Conservation (phyloP, 257 asterid genomes). For the Jacaranda copaia region DNA sequence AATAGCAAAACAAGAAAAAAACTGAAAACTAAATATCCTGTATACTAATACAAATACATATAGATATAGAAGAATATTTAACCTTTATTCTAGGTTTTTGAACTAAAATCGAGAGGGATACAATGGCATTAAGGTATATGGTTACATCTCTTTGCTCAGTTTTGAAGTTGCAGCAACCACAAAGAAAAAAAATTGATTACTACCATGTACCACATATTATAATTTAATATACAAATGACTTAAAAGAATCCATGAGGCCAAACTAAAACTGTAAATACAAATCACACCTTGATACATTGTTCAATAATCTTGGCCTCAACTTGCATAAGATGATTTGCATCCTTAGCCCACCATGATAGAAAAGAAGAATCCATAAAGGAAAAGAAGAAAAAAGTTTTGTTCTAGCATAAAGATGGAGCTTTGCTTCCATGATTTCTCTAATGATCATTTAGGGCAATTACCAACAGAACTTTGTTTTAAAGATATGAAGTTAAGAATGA, state of each 20-base stretch:
- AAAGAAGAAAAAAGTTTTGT: not conserved
- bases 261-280: not conserved
- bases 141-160: conserved; percentile 82
- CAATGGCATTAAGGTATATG: conserved; percentile 81
- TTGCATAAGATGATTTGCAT: not conserved
- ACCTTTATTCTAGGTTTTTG: conserved; percentile 83
- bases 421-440: too few species aligned
- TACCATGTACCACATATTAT: conserved; percentile 22
- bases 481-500: too few species aligned
- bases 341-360: too few species aligned
- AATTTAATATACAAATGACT: conserved; percentile 19
- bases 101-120: conserved; percentile 75
- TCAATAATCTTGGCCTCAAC: not conserved
- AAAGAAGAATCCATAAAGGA: not conserved
- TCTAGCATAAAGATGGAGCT: too few species aligned
- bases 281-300: not conserved
- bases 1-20: not conserved
- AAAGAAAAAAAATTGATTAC: conserved; percentile 39
- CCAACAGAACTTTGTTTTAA: too few species aligned
- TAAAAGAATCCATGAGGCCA: not conserved
- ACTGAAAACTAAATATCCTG: not conserved
- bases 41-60: conserved; percentile 24
- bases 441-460: too few species aligned
- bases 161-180: conserved; percentile 65
- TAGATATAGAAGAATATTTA: conserved; percentile 21